A percentile compares a stretch with the other conserved stretches of the same genome.
phyloP scores from a whole-genome alignment of 306 rosid genomes.

The Mimosa pudica region DNA sequence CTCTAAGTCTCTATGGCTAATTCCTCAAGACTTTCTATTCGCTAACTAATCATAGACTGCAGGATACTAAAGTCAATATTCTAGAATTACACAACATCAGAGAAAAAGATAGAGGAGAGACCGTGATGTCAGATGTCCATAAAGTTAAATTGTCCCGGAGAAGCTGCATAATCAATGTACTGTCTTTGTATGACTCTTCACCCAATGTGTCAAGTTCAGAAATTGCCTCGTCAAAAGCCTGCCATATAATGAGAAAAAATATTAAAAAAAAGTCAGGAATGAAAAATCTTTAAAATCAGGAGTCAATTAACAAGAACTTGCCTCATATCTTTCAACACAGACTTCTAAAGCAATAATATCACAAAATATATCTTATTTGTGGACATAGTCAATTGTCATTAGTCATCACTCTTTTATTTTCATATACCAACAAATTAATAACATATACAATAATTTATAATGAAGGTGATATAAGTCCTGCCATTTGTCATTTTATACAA shows the following conservation, averaged over 20 bases:
- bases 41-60: neutral
- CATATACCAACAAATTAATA: neutral
- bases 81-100: neutral
- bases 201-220: constrained; percentile 90
- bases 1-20: neutral
- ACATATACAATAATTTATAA: neutral
- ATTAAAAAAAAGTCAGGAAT: neutral
- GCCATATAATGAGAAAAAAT: constrained; percentile 7
- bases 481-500: neutral
- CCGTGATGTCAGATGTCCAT: constrained; percentile 96
- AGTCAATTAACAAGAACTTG: neutral
- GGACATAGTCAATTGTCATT: neutral
- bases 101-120: constrained; percentile 36
- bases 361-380: neutral
- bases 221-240: constrained; percentile 98
- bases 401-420: neutral
- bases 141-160: constrained; percentile 94
- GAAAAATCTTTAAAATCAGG: constrained; percentile 19
- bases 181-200: constrained; percentile 97
- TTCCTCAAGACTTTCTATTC: constrained; percentile 16
- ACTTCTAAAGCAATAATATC: neutral
- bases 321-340: neutral
- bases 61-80: neutral
- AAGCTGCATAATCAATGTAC: constrained; percentile 96
- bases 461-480: neutral